These are phyloP conservation scores for Kodamaea fukazawae DNA, from an alignment of 805 yeast genomes.

Conservation along the genomic window DNA sequence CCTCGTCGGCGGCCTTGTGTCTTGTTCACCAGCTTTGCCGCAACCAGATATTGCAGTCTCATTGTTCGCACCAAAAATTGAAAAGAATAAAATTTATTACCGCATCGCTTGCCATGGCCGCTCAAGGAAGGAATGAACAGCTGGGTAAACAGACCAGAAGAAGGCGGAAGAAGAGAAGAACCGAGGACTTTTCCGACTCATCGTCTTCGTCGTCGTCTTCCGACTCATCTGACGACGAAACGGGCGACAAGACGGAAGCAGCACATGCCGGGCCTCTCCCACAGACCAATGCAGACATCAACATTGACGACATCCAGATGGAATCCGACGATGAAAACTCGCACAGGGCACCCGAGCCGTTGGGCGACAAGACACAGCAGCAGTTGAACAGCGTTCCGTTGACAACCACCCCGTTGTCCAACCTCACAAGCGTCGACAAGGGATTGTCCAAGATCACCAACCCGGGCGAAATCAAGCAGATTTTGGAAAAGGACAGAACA, in stretches of 20 bases:
- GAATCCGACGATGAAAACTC: constrained; percentile 22
- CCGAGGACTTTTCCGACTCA: constrained; percentile 64
- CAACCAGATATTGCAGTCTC: too few relatives aligned
- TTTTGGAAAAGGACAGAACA: constrained; percentile 27
- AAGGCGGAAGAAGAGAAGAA: constrained; percentile 78
- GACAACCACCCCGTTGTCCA: constrained; percentile 22
- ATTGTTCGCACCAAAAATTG: not conserved
- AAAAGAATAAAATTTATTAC: not conserved
- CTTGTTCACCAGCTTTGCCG: too few relatives aligned
- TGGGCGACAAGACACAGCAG: constrained; percentile 18
- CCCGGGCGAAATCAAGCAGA: constrained; percentile 18
- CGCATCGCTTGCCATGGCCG: constrained; percentile 8
- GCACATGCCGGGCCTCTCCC: constrained; percentile 8
- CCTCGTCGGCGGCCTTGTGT: too few relatives aligned
- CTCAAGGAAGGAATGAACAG: constrained; percentile 12
- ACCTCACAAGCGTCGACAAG: constrained; percentile 14
- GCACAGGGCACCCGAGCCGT: constrained; percentile 17
- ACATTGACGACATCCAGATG: constrained; percentile 32
- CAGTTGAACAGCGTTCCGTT: constrained; percentile 23
- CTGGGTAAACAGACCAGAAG: constrained; percentile 37
- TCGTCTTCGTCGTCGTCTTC: constrained; percentile 48
- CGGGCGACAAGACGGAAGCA: constrained; percentile 14
- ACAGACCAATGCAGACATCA: constrained; percentile 18
- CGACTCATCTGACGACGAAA: constrained; percentile 14
- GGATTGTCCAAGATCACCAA: constrained; percentile 12